These are phyloP conservation scores for Picea glauca DNA, from an alignment of 75 land plant genomes.

Conservation along the genomic window DNA sequence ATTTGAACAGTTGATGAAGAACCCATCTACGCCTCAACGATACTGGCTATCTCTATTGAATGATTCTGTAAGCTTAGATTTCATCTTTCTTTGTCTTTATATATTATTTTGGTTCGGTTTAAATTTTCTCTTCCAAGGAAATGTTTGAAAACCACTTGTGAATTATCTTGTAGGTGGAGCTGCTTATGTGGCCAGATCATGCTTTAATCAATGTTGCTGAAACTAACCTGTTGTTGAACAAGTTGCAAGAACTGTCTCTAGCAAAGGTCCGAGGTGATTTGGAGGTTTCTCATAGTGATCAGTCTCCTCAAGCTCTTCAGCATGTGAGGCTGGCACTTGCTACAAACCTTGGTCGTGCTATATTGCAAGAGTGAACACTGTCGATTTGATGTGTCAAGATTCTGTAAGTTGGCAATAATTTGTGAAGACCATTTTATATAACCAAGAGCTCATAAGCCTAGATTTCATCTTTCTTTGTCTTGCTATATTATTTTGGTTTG, in stretches of 20 bases:
- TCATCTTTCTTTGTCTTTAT: neutral
- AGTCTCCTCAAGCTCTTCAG: slow-evolving; percentile 48
- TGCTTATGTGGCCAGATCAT: slow-evolving; percentile 68
- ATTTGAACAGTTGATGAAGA: slow-evolving; percentile 74
- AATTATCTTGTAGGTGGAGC: slow-evolving; percentile 54
- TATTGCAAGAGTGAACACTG: slow-evolving; percentile 43
- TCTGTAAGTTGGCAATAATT: neutral
- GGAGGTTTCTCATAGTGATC: slow-evolving; percentile 26
- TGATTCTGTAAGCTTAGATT: slow-evolving; percentile 69
- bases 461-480: slow-evolving; percentile 3
- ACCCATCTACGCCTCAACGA: slow-evolving; percentile 74
- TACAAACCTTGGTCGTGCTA: slow-evolving; percentile 85
- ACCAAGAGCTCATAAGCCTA: slow-evolving; percentile 21
- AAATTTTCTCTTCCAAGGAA: neutral
- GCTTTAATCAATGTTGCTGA: slow-evolving; percentile 66
- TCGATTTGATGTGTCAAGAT: neutral
- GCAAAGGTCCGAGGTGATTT: slow-evolving; percentile 67
- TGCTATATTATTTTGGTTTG: neutral
- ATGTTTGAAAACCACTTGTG: too few relatives aligned
- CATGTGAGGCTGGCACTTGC: slow-evolving; percentile 84
- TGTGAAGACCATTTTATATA: neutral
- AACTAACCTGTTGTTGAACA: slow-evolving; percentile 68
- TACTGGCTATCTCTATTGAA: slow-evolving; percentile 83
- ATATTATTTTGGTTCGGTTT: neutral
- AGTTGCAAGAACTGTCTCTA: slow-evolving; percentile 77